Evolutionary conservation across 768 basidiomycete genomes (phyloP).

Genomic region (Tricholoma furcatifolium): DNA sequence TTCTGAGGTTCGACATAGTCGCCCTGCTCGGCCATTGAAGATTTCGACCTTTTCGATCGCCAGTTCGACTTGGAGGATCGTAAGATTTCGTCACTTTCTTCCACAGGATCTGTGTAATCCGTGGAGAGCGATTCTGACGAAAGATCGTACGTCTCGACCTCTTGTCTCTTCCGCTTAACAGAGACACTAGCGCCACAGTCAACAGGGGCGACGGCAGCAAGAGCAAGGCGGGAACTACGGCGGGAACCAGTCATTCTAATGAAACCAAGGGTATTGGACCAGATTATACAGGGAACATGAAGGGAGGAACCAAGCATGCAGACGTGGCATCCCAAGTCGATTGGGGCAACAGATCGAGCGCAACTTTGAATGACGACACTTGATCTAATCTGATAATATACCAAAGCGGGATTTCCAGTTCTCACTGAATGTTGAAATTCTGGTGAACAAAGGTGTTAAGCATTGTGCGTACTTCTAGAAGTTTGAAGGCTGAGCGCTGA

Average conservation of each 20-base stretch:
- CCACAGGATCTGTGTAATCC: too few species aligned
- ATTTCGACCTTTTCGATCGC: too few species aligned
- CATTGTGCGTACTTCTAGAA: not conserved
- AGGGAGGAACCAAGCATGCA: slow-evolving; percentile 1
- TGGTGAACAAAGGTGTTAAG: too few species aligned
- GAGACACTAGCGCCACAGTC: slow-evolving; percentile 3
- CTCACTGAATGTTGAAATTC: too few species aligned
- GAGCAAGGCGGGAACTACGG: slow-evolving; percentile 12
- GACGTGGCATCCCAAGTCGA: not conserved
- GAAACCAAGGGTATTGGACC: not conserved
- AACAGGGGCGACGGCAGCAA: not conserved
- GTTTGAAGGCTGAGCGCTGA: not conserved
- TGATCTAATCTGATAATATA: slow-evolving; percentile 6
- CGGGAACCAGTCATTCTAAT: not conserved
- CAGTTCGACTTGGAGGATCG: too few species aligned
- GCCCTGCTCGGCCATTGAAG: too few species aligned
- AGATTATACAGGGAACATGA: not conserved
- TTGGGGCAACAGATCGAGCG: not conserved
- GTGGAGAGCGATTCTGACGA: not conserved
- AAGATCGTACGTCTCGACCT: not conserved
- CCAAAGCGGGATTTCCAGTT: too few species aligned
- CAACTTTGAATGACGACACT: not conserved
- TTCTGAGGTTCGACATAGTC: too few species aligned
- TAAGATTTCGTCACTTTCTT: too few species aligned
- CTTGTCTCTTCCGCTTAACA: not conserved